Conservation (phyloP, 352 stramenopile genomes). For the Plasmopara halstedii region DNA sequence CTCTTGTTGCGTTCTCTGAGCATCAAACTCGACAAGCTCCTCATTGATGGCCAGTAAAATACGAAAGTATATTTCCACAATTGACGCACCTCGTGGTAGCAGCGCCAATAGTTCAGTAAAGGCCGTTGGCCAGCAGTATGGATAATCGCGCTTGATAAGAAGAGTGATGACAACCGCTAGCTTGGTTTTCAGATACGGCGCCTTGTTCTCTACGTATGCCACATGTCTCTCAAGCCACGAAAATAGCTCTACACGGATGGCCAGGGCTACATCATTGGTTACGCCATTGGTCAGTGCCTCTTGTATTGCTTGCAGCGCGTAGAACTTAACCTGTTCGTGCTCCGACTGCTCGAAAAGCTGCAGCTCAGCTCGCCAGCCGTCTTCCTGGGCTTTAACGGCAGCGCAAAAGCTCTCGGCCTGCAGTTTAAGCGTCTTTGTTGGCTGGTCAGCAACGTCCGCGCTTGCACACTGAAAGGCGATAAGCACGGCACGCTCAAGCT, state of each 20-base stretch:
- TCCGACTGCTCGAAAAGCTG: slow-evolving; percentile 60
- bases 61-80: slow-evolving; percentile 88
- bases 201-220: slow-evolving; percentile 45
- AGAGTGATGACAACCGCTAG: slow-evolving; percentile 73
- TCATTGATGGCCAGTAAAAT: slow-evolving; percentile 87
- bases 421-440: slow-evolving; percentile 52
- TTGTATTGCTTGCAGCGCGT: slow-evolving; percentile 69
- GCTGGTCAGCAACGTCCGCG: slow-evolving; percentile 33
- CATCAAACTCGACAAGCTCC: slow-evolving; percentile 87
- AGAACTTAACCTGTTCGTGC: slow-evolving; percentile 80
- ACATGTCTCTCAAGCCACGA: slow-evolving; percentile 58
- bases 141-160: slow-evolving; percentile 87
- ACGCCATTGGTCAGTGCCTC: slow-evolving; percentile 38
- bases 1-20: slow-evolving; percentile 47
- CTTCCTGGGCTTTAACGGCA: slow-evolving; percentile 38
- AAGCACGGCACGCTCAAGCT: slow-evolving; percentile 72
- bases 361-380: slow-evolving; percentile 53
- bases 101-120: slow-evolving; percentile 81
- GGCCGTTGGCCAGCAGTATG: slow-evolving; percentile 71
- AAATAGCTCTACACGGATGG: slow-evolving; percentile 51
- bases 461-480: slow-evolving; percentile 77
- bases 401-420: slow-evolving; percentile 66
- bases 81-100: slow-evolving; percentile 56
- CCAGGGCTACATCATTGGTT: slow-evolving; percentile 33
- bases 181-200: slow-evolving; percentile 83